Base-by-base conservation (phyloP, 768 basidiomycete genomes). In the Daedaleopsis nitida region DNA sequence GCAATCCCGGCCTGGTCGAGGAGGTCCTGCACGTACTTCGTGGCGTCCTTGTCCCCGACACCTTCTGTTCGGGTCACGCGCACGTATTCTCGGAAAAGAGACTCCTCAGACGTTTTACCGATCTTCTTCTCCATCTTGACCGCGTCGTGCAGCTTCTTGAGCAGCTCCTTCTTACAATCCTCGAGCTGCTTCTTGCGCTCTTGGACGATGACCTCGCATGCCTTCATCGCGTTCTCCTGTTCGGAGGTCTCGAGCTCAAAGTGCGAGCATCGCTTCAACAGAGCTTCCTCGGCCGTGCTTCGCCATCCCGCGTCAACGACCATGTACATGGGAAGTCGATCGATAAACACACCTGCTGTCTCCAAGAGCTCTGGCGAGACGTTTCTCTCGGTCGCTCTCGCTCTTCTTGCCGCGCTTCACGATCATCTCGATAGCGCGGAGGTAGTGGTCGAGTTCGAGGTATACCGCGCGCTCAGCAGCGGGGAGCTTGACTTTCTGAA, bases 381-480 rank as follows among this genome's bases (percentile, higher is more conserved):
- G 87, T 66, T 86, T 88, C 72, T 96, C 94, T 68, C 94, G 83
- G 70, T 96, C 95, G 61, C 91, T 91, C 66, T 83, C 78, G 2
- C 75, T 81, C 71, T 82, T 84, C 77, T 91, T 91, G 8, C 88
- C 87, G 6, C 78, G 76, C 66, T 83, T 84, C 58, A 85, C 80
- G 17, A 81, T 83, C 89, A 96, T 95, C 62, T 97, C 95, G 35
- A 96, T 77, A 19, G 95, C 92, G 43, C 89, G 88, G 35, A 98
- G 78, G 69, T 96, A 91, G 65, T 98, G 96, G 65, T 96, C 94
- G 10, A 98, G 83, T 70, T 98, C 96, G 35, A 96, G 81, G 73
- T 98, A 97, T 63, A 98, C 94, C 0, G 94, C 92, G 9, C 91
- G 90, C 73, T 97, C 96, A 0, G 96, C 93, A 7, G 95, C 94